These are phyloP conservation scores for Hymenoscyphus albidus DNA, from an alignment of 2,329 filamentous ascomycete genomes.

Conservation along the genomic window DNA sequence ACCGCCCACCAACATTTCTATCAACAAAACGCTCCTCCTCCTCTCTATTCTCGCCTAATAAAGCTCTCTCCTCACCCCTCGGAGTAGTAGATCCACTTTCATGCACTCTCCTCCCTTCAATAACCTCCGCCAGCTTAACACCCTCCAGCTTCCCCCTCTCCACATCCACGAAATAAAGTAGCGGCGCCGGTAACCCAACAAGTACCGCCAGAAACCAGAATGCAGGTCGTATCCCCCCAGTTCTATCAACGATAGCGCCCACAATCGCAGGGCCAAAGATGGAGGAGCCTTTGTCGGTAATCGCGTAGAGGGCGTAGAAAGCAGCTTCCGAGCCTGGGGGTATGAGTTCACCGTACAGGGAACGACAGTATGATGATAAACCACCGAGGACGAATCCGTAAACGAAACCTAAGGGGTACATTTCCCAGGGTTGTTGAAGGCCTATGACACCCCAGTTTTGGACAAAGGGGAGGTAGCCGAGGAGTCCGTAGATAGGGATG, in stretches of 20 bases:
- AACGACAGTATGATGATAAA: conserved; percentile 84
- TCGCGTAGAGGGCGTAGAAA: conserved; percentile 94
- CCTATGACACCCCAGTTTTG: conserved; percentile 71
- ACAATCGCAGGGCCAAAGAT: conserved; percentile 94
- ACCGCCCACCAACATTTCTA: not conserved
- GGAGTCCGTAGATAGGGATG: conserved; percentile 85
- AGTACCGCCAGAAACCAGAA: conserved; percentile 88
- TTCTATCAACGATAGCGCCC: conserved; percentile 81
- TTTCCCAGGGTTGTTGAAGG: conserved; percentile 89
- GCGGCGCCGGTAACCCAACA: conserved; percentile 77
- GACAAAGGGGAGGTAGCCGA: conserved; percentile 82
- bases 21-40: not conserved
- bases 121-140: conserved; percentile 56
- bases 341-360: conserved; percentile 88
- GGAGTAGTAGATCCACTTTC: conserved; percentile 17
- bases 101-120: conserved; percentile 48
- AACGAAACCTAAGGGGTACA: conserved; percentile 86
- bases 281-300: conserved; percentile 94
- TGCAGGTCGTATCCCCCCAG: conserved; percentile 75
- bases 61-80: conserved; percentile 4
- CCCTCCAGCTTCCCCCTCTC: conserved; percentile 72
- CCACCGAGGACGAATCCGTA: conserved; percentile 96
- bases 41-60: conserved; percentile 18
- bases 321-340: conserved; percentile 91
- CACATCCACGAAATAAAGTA: conserved; percentile 83